These are phyloP conservation scores for Ceriops zippeliana DNA, from an alignment of 345 rosid species.

Conservation along the genomic window DNA sequence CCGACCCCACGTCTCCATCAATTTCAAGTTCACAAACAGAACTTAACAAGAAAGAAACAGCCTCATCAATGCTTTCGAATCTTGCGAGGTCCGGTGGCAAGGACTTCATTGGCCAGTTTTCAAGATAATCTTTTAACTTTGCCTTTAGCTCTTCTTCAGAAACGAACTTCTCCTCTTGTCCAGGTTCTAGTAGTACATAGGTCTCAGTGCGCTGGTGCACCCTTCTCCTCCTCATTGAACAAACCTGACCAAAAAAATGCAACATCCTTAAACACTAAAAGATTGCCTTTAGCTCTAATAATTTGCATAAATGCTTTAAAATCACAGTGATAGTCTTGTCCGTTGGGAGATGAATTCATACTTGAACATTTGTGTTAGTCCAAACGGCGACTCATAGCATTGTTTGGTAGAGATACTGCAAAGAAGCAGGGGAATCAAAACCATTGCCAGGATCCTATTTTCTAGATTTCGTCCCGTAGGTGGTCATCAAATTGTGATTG, in stretches of 20 bases:
- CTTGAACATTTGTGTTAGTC: too few species aligned
- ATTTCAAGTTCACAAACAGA: conserved; percentile 79
- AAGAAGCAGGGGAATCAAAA: too few species aligned
- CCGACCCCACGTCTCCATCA: conserved; percentile 71
- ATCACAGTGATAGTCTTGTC: too few species aligned
- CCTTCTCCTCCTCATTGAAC: conserved; percentile 58
- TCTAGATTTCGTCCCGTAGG: too few species aligned
- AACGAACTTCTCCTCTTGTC: conserved; percentile 76
- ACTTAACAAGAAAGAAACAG: conserved; percentile 60
- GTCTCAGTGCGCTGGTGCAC: conserved; percentile 53
- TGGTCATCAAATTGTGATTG: too few species aligned
- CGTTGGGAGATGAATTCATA: too few species aligned
- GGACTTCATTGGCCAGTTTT: conserved; percentile 61
- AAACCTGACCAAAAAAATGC: conserved; percentile 21
- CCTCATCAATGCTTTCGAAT: conserved; percentile 58
- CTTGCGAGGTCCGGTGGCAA: conserved; percentile 80
- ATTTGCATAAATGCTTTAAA: too few species aligned
- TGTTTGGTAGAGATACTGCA: too few species aligned
- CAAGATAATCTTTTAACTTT: conserved; percentile 60
- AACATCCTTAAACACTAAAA: neutral
- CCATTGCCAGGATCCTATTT: too few species aligned
- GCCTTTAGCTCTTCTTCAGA: conserved; percentile 67
- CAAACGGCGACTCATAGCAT: too few species aligned
- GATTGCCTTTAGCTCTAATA: too few species aligned
- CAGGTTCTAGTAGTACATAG: conserved; percentile 73